Evolutionary conservation across 257 asterid species (phyloP), one percentile per base, ranked within the genome.

Genomic region (Solanum appendiculatum): DNA sequence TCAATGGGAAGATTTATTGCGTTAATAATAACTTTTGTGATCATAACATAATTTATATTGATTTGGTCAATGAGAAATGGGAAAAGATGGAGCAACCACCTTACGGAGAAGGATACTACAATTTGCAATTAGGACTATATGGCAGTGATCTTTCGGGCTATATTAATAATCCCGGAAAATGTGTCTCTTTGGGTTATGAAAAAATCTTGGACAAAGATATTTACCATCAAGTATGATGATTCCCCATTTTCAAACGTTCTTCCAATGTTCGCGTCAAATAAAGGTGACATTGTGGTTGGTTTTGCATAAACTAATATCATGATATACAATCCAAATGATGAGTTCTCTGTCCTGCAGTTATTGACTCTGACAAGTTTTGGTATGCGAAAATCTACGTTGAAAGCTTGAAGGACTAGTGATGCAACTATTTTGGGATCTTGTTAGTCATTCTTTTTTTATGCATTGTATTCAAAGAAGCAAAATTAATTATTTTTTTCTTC

Each of bases 371-470:
- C n/a, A n/a, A n/a, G n/a, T n/a, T n/a, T n/a, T n/a, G n/a, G n/a
- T n/a, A n/a, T n/a, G n/a, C n/a, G n/a, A n/a, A n/a, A n/a, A 33
- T 86, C 64, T 93, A 90, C 46, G 54, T 88, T 27, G 96, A 93
- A 86, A 94, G 93, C 84, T 90, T 92, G 8, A 54, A 18, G 23
- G 63, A 54, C 23, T 54, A 16, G 7, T 54, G 63, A 54, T 54
- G 51, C 16, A 44, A 44, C 51, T 3, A 44, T 44, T 44, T 11
- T 44, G 3, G 13, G n/a, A n/a, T n/a, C n/a, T n/a, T n/a, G n/a
- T n/a, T n/a, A n/a, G n/a, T n/a, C n/a, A n/a, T n/a, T n/a, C 51
- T 11, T 44, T 15, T 10, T 44, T 11, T 44, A 44, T 9, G 51
- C 2, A 44, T 44, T 44, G 13, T n/a, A n/a, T n/a, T n/a, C n/a